Percentiles rank a stretch among this genome's conserved stretches.
These are phyloP conservation scores for Naganishia onofrii DNA, from an alignment of 768 basidiomycete species.

Conservation along the genomic window DNA sequence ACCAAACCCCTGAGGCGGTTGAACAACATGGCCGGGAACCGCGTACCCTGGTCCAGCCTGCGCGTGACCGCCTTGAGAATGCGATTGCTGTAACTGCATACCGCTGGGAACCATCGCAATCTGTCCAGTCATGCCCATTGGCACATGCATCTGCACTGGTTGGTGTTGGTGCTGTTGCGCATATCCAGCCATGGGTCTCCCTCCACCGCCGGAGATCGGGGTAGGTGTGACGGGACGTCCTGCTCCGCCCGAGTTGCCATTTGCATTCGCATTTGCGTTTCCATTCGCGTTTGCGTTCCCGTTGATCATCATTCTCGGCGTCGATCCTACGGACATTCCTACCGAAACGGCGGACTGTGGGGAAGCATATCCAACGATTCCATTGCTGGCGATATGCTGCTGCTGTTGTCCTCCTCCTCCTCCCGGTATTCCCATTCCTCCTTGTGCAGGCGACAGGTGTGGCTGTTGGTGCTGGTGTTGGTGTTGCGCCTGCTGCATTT, in stretches of 20 bases:
- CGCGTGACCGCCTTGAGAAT: background rate
- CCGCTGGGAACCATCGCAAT: constrained; percentile 9
- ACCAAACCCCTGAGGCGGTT: background rate
- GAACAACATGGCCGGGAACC: background rate
- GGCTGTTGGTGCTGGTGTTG: background rate
- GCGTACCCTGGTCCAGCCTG: no score
- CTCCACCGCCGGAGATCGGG: background rate
- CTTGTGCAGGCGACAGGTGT: background rate
- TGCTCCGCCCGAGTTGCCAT: no score
- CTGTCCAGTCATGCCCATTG: background rate
- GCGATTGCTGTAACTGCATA: background rate
- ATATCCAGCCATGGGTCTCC: background rate
- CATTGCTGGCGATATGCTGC: background rate
- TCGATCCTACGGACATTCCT: background rate
- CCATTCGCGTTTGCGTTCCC: background rate
- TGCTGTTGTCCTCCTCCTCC: background rate
- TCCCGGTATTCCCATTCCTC: no score
- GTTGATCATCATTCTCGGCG: background rate
- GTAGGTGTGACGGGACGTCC: background rate
- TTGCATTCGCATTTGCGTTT: background rate
- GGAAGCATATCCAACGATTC: background rate
- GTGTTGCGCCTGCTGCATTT: background rate
- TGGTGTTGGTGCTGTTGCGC: background rate
- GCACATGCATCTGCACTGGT: background rate
- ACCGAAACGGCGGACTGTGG: background rate